phyloP scores from a whole-genome alignment of 306 rosid genomes.

The Cucumis hystrix region DNA sequence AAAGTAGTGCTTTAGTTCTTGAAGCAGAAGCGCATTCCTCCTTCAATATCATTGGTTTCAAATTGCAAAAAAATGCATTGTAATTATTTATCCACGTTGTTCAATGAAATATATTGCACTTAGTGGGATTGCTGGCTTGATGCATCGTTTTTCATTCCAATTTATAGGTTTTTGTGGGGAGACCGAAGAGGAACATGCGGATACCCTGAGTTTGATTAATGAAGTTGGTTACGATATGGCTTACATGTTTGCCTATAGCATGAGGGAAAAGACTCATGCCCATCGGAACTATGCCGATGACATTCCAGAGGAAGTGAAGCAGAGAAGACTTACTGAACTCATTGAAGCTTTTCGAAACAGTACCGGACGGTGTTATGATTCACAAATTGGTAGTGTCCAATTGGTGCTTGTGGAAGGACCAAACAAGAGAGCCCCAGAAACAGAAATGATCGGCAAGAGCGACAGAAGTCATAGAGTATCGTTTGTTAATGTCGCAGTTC shows the following conservation, averaged over 20 bases:
- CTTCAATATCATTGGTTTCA: neutral
- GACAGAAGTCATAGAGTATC: slow-evolving; percentile 85
- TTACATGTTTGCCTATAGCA: slow-evolving; percentile 96
- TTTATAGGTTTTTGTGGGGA: slow-evolving; percentile 88
- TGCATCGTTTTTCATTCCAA: slow-evolving; percentile 10
- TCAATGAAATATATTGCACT: neutral
- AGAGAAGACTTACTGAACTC: slow-evolving; percentile 84
- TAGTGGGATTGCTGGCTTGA: neutral
- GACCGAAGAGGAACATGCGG: slow-evolving; percentile 76
- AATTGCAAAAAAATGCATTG: neutral
- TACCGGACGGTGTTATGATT: slow-evolving; percentile 72
- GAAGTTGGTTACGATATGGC: slow-evolving; percentile 90
- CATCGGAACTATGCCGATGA: slow-evolving; percentile 77
- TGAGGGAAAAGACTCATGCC: slow-evolving; percentile 98
- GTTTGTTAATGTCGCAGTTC: slow-evolving; percentile 39
- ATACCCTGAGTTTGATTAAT: slow-evolving; percentile 56
- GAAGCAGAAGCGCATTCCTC: neutral
- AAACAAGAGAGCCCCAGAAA: slow-evolving; percentile 78
- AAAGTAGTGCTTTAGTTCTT: no score
- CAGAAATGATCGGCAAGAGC: slow-evolving; percentile 83
- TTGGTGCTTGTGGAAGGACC: slow-evolving; percentile 94
- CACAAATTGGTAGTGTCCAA: slow-evolving; percentile 66
- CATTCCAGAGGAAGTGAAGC: slow-evolving; percentile 80
- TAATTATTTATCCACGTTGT: neutral
- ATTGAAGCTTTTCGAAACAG: slow-evolving; percentile 77